phyloP scores from a whole-genome alignment of 352 stramenopile species.

The Elongisporangium undulatum region DNA sequence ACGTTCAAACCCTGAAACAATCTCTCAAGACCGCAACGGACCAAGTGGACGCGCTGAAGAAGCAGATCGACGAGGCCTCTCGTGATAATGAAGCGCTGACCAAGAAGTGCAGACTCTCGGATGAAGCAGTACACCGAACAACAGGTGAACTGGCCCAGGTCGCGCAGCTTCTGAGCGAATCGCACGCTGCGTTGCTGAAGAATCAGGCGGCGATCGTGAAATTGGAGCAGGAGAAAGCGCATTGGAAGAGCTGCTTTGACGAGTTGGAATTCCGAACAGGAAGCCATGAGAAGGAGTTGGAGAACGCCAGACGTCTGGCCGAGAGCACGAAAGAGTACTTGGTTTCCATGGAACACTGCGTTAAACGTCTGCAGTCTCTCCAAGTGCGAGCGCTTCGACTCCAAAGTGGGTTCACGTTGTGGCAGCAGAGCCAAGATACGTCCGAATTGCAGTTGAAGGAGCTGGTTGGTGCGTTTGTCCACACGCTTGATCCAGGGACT shows the following conservation, averaged over 20 bases:
- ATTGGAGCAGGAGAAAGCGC: slow-evolving; percentile 24
- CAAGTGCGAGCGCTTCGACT: slow-evolving; percentile 10
- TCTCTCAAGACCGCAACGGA: slow-evolving; percentile 29
- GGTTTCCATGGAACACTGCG: slow-evolving; percentile 14
- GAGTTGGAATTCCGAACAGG: slow-evolving; percentile 36
- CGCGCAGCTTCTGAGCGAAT: slow-evolving; percentile 43
- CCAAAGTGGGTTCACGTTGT: slow-evolving; percentile 14
- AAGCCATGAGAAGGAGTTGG: slow-evolving; percentile 23
- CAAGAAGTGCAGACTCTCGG: slow-evolving; percentile 16
- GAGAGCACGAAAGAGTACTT: slow-evolving; percentile 23
- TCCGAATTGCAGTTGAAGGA: slow-evolving; percentile 7
- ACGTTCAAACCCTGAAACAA: slow-evolving; percentile 44
- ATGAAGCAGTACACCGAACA: slow-evolving; percentile 22
- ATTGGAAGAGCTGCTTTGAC: slow-evolving; percentile 33
- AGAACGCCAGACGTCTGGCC: slow-evolving; percentile 27
- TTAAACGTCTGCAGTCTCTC: slow-evolving; percentile 9
- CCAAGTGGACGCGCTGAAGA: slow-evolving; percentile 31
- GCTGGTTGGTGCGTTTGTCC: slow-evolving; percentile 18
- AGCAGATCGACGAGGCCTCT: slow-evolving; percentile 30
- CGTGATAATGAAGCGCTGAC: slow-evolving; percentile 24
- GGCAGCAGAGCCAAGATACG: slow-evolving; percentile 5
- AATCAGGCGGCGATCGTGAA: slow-evolving; percentile 25
- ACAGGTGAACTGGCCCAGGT: slow-evolving; percentile 38
- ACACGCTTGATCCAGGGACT: background rate
- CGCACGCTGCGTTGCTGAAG: slow-evolving; percentile 28